These are phyloP conservation scores for Didymellaceae sp. DNA, from an alignment of 2,329 filamentous ascomycete genomes.

Conservation along the genomic window DNA sequence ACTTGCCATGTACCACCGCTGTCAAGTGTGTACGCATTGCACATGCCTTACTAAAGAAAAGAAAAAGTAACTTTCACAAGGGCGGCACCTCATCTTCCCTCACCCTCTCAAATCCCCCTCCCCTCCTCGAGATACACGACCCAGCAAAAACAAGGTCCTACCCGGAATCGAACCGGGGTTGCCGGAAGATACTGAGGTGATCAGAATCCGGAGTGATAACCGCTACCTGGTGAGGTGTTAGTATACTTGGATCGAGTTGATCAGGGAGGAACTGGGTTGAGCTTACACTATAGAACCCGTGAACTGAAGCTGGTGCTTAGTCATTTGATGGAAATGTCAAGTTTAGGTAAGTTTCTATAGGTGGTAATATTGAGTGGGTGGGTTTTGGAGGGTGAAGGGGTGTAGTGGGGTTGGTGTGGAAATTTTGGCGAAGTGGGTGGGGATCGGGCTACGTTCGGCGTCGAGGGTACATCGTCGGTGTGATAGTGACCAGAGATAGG, in stretches of 20 bases:
- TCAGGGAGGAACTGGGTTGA: neutral
- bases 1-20: too few species aligned
- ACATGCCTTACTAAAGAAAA: too few species aligned
- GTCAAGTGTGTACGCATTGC: too few species aligned
- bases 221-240: conserved; percentile 6
- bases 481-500: too few species aligned
- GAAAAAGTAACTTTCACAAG: too few species aligned
- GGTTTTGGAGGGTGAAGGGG: neutral
- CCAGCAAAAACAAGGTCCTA: conserved; percentile 7
- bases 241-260: conserved; percentile 5
- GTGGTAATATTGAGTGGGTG: neutral
- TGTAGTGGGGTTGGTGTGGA: neutral
- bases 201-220: conserved; percentile 14
- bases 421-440: neutral
- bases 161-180: conserved; percentile 16
- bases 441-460: too few species aligned
- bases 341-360: neutral
- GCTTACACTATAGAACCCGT: conserved; percentile 11
- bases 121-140: neutral
- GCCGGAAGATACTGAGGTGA: conserved; percentile 12
- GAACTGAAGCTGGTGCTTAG: neutral
- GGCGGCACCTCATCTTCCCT: too few species aligned
- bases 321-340: neutral
- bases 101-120: neutral
- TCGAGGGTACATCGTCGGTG: too few species aligned